Conservation (phyloP, 2,329 filamentous ascomycete genomes). For the Chaetomium sp. region DNA sequence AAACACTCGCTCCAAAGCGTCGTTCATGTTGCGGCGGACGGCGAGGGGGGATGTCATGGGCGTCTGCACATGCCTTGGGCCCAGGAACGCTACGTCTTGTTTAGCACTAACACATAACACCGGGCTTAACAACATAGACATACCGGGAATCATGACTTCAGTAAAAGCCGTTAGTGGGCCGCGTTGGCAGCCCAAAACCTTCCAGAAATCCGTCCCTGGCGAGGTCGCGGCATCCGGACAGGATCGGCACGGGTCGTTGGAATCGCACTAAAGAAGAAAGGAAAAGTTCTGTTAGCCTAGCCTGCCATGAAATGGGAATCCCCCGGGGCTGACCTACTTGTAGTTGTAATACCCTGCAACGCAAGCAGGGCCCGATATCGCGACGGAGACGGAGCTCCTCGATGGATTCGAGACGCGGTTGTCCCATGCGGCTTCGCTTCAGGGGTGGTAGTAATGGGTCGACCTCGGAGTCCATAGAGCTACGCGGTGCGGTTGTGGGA, state of each 20-base stretch:
- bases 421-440: constrained; percentile 46
- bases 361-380: constrained; percentile 43
- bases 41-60: constrained; percentile 45
- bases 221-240: constrained; percentile 36
- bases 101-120: constrained; percentile 20
- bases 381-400: constrained; percentile 47
- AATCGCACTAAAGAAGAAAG: constrained; percentile 42
- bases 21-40: constrained; percentile 45
- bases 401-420: constrained; percentile 50
- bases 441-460: constrained; percentile 50
- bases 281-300: neutral
- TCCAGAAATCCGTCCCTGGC: constrained; percentile 41
- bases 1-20: constrained; percentile 43
- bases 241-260: constrained; percentile 41
- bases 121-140: constrained; percentile 9
- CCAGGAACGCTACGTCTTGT: constrained; percentile 34
- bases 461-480: constrained; percentile 40
- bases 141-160: constrained; percentile 46
- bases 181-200: constrained; percentile 45
- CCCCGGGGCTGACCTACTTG: constrained; percentile 32
- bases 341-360: constrained; percentile 42
- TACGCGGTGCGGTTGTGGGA: constrained; percentile 29
- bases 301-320: neutral
- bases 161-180: constrained; percentile 41
- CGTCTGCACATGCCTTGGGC: constrained; percentile 44